phyloP scores from a whole-genome alignment of 2,329 filamentous ascomycete genomes.

The Curvularia lunata region DNA sequence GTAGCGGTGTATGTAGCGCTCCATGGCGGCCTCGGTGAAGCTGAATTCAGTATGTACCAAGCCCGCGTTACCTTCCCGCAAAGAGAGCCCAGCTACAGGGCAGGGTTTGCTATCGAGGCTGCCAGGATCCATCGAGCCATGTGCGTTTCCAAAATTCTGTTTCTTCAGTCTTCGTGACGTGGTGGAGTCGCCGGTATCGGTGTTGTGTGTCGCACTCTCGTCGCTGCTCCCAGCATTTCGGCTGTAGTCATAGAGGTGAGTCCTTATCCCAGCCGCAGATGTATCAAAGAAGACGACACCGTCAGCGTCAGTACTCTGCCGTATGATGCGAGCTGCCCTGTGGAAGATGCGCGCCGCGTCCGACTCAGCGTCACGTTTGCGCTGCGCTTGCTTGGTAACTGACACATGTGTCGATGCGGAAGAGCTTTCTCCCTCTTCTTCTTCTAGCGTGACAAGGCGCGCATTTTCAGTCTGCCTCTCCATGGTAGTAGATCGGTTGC shows the following conservation, averaged over 20 bases:
- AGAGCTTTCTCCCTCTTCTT: slow-evolving; percentile 22
- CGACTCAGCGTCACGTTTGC: slow-evolving; percentile 32
- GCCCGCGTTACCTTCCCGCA: slow-evolving; percentile 26
- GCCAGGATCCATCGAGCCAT: slow-evolving; percentile 8
- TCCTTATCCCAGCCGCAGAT: slow-evolving; percentile 38
- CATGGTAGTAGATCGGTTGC: slow-evolving; percentile 34
- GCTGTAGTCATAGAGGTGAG: slow-evolving; percentile 31
- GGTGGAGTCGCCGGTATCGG: slow-evolving; percentile 37
- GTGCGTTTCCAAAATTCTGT: slow-evolving; percentile 12
- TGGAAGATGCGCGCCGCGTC: slow-evolving; percentile 42
- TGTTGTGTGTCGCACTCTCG: slow-evolving; percentile 40
- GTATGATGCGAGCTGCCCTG: slow-evolving; percentile 45
- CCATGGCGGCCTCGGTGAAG: slow-evolving; percentile 43
- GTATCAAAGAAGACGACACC: slow-evolving; percentile 48
- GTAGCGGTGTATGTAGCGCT: slow-evolving; percentile 43
- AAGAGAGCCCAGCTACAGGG: slow-evolving; percentile 33
- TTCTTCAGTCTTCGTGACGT: slow-evolving; percentile 28
- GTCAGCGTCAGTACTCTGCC: slow-evolving; percentile 41
- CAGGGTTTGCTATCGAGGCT: slow-evolving; percentile 31
- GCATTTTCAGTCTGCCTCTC: slow-evolving; percentile 46
- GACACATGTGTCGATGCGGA: slow-evolving; percentile 11
- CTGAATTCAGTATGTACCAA: slow-evolving; percentile 37
- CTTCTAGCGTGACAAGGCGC: slow-evolving; percentile 37
- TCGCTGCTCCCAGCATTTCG: slow-evolving; percentile 29
- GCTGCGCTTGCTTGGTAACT: slow-evolving; percentile 25